A percentile compares a stretch with the other conserved stretches of the same genome.
Evolutionary conservation across 306 rosid species (phyloP).

Genomic region (Gleditsia sinensis): DNA sequence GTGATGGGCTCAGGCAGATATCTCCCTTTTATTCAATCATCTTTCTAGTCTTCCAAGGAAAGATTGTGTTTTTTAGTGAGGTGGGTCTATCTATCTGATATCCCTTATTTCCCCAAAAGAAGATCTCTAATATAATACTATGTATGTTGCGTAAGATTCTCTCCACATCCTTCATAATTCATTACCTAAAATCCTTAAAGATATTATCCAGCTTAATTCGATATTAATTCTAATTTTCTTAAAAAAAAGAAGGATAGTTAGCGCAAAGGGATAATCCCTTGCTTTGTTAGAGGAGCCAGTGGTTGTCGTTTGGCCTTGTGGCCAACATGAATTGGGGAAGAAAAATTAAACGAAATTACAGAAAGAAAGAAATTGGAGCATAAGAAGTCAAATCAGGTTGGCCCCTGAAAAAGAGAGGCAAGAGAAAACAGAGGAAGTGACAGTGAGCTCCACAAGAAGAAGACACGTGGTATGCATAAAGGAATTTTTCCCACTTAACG

Average conservation of each 20-base stretch:
- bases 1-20: too few species aligned
- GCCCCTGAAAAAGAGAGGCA: slow-evolving; percentile 33
- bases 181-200: neutral
- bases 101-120: neutral
- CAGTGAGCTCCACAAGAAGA: slow-evolving; percentile 19
- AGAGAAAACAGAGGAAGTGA: slow-evolving; percentile 30
- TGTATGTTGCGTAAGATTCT: neutral
- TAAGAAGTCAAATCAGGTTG: slow-evolving; percentile 40
- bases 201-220: neutral
- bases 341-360: neutral
- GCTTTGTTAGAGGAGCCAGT: slow-evolving; percentile 35
- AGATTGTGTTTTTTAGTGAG: neutral
- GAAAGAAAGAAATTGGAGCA: slow-evolving; percentile 15
- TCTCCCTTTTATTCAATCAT: neutral
- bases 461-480: slow-evolving; percentile 51
- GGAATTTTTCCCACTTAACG: slow-evolving; percentile 8
- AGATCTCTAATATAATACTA: neutral
- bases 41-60: slow-evolving; percentile 2
- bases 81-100: neutral
- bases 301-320: slow-evolving; percentile 21
- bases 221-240: slow-evolving; percentile 6
- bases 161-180: slow-evolving; percentile 2
- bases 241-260: neutral
- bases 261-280: neutral
- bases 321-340: neutral